These are phyloP conservation scores for Cladophialophora chaetospira DNA, from an alignment of 2,329 filamentous ascomycete species.

Conservation along the genomic window DNA sequence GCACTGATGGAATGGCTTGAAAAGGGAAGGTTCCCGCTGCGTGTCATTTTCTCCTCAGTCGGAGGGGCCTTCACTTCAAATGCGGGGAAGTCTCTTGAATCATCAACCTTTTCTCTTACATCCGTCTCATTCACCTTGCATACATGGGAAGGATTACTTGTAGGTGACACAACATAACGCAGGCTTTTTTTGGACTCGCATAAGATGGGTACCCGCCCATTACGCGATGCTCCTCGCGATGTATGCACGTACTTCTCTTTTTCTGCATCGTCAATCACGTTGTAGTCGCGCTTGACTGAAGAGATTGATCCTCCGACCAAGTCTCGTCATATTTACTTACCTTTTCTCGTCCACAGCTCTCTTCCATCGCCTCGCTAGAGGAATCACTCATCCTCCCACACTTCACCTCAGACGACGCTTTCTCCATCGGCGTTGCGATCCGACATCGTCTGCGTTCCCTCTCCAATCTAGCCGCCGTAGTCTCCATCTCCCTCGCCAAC, in stretches of 20 bases:
- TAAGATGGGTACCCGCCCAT: constrained; percentile 10
- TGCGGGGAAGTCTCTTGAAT: too few species aligned
- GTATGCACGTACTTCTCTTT: constrained; percentile 14
- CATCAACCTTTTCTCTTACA: too few species aligned
- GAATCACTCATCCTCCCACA: constrained; percentile 37
- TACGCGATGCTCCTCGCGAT: constrained; percentile 29
- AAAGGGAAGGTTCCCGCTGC: too few species aligned
- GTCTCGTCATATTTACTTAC: neutral
- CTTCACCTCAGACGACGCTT: constrained; percentile 45
- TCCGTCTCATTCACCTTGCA: too few species aligned
- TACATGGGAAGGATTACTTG: too few species aligned
- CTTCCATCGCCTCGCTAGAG: constrained; percentile 26
- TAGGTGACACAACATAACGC: too few species aligned
- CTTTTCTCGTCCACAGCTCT: constrained; percentile 19
- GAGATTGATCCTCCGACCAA: neutral
- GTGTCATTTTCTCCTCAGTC: too few species aligned
- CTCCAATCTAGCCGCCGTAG: constrained; percentile 40
- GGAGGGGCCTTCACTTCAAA: too few species aligned
- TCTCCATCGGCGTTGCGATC: constrained; percentile 42
- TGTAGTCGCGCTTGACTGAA: neutral
- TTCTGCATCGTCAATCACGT: neutral
- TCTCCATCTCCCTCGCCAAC: constrained; percentile 44
- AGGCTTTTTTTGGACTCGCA: too few species aligned
- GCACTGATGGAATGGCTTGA: too few species aligned
- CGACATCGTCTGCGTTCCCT: constrained; percentile 43